A percentile compares a stretch with the other conserved stretches of the same genome.
Evolutionary conservation across 371 early-diverging fungal species (phyloP).

Genomic region (Saksenaea oblongispora): DNA sequence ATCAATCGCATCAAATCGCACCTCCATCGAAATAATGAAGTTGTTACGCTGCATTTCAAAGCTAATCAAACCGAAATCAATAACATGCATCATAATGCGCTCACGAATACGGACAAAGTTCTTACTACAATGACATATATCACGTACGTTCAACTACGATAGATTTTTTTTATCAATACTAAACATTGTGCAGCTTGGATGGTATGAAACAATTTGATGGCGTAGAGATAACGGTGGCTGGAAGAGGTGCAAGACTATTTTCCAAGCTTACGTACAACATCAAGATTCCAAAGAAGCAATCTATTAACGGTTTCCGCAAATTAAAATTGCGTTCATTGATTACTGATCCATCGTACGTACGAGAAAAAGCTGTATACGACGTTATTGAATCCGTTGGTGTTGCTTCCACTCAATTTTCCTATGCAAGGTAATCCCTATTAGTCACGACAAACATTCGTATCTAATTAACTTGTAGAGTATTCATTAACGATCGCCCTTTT

Average conservation of each 20-base stretch:
- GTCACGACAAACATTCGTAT: not conserved
- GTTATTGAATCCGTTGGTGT: slow-evolving; percentile 13
- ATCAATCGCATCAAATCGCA: slow-evolving; percentile 20
- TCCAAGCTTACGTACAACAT: slow-evolving; percentile 26
- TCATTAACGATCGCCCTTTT: slow-evolving; percentile 17
- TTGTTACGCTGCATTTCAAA: slow-evolving; percentile 21
- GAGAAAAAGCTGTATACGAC: slow-evolving; percentile 21
- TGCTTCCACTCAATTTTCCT: slow-evolving; percentile 13
- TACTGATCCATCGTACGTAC: slow-evolving; percentile 21
- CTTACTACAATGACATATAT: slow-evolving; percentile 19
- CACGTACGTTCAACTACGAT: not conserved
- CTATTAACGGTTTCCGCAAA: slow-evolving; percentile 11
- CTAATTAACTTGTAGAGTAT: slow-evolving; percentile 9
- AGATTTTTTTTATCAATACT: not conserved
- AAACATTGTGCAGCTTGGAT: slow-evolving; percentile 18
- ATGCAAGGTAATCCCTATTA: slow-evolving; percentile 14
- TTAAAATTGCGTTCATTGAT: slow-evolving; percentile 22
- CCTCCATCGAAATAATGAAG: slow-evolving; percentile 27
- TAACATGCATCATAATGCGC: slow-evolving; percentile 10
- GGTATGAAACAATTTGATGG: slow-evolving; percentile 9
- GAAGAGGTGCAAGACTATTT: slow-evolving; percentile 13
- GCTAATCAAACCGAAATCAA: slow-evolving; percentile 16
- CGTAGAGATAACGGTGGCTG: slow-evolving; percentile 17
- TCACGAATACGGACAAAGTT: slow-evolving; percentile 4
- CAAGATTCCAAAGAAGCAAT: slow-evolving; percentile 17